Evolutionary conservation across 495 filamentous ascomycete species (phyloP), one percentile per base, ranked within the genome.

Genomic region (Aspergillus kassunensis): DNA sequence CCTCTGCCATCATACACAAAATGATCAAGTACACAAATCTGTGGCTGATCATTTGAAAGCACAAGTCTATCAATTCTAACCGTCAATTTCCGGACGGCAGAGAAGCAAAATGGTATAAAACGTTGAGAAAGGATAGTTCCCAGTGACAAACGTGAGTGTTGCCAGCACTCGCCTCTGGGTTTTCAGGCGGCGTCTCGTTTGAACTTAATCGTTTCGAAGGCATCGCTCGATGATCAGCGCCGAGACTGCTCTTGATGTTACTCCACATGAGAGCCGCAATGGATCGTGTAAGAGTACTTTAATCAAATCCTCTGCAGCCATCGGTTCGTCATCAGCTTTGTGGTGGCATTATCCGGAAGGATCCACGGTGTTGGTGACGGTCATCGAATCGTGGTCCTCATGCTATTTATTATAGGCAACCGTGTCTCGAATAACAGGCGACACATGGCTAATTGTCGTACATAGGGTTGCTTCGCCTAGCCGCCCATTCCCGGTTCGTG

Each of bases 391-490:
- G 19, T 49, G 42, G 49, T 50, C 27, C 21, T 53, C 41, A 53
- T 49, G 16, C 37, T 52, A 49, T 39, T 34, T 52, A 49, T 39
- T 34, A 20, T 39, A 39, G 33, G 33, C 30, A 46, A 46, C 29
- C 45, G 9, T 49, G 39, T 37, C 45, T 15, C 31, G 10, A 31
- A 19, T 57, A 60, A 39, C 68, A 61, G 41, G 62, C 66, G 21
- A 50, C 25, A 13, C 61, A 61, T 34, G 57, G 66, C 25, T 62
- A 60, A 43, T 72, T 62, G 36, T 50, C 46, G 59, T 60, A 58
- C n/a, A 35, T 23, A 23, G 37, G 37, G 30, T 40, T 55, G 30
- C 11, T 55, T 40, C 51, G 44, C 34, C 48, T 49, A 9, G 42
- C 34, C 24, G 46, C 18, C 55, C 55, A 58, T 30, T 53, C 44